phyloP scores from a whole-genome alignment of 2,329 filamentous ascomycete species.

The Botryotinia convoluta region DNA sequence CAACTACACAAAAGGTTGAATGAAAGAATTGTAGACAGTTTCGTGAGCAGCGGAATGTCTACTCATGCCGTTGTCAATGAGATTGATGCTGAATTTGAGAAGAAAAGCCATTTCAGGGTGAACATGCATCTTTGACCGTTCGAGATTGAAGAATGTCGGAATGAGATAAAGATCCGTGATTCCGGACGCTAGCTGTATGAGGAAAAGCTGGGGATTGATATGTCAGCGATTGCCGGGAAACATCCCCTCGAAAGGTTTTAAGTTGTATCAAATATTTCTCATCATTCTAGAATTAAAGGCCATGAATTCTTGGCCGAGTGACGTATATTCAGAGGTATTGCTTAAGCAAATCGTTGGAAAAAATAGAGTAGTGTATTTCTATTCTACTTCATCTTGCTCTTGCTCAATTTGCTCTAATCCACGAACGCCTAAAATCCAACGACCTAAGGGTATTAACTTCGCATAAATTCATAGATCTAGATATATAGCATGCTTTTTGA shows the following conservation, averaged over 20 bases:
- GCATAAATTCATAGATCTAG: conserved; percentile 9
- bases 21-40: background rate
- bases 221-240: background rate
- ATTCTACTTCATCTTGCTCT: background rate
- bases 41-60: background rate
- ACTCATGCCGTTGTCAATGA: background rate
- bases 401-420: background rate
- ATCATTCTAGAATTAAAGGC: background rate
- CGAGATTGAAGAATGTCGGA: conserved; percentile 1
- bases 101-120: background rate
- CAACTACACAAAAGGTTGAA: too few species aligned
- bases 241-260: background rate
- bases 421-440: conserved; percentile 12
- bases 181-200: background rate
- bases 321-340: background rate
- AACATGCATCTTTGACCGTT: background rate
- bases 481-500: background rate
- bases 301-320: background rate
- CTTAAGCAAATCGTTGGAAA: background rate
- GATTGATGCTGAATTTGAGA: background rate
- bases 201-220: background rate
- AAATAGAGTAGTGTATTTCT: background rate
- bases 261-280: background rate
- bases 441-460: conserved; percentile 11
- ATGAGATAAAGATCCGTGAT: conserved; percentile 11